Base-by-base conservation (phyloP, 23 red algal genomes). In the Agarophyton chilense region DNA sequence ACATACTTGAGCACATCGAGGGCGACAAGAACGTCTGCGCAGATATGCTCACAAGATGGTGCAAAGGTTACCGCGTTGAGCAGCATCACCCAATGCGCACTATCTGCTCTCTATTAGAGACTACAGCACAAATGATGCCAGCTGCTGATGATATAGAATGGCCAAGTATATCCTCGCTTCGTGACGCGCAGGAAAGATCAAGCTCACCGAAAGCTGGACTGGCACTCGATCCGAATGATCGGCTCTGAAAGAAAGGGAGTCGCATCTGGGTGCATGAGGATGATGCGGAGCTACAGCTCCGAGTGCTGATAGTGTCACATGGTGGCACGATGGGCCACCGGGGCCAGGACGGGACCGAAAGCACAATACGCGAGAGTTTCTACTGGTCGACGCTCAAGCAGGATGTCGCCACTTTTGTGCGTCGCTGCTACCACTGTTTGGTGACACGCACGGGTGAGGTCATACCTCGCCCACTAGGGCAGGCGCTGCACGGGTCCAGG, bases 1-100 rank as follows among this genome's bases (percentile, higher is more conserved):
- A 78, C 55, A 0, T 78, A 4, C 76, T 76, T 49, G 65, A 89
- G 51, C 84, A 89, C 49, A 77, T 89, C 19, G 49, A 39, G 10
- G 66, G 67, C 40, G 3, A 63, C 12, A 16, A 13, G 7, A 89
- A 89, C 52, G 26, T 77, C 8, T 74, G 49, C 25, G 84, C 84
- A 6, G 84, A 89, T 36, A 60, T 89, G 12, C 67, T 89, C 18
- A 78, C 72, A 19, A 21, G 84, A 2, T 89, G 84, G 84, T 44
- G 50, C 5, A 67, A 72, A 42, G 57, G 75, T 12, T 79, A 79
- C 49, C 41, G 75, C 9, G 12, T 10, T 8, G 8, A 54, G 0
- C 17, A 26, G 52, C n/a, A n/a, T n/a, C n/a, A n/a, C n/a, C 9
- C 75, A 18, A 54, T 79, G 39, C 52, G 32, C 16, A 61, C 77